Evolutionary conservation across 2,329 filamentous ascomycete species (phyloP), one percentile per base, ranked within the genome.

Genomic region (Monosporascus sp.): DNA sequence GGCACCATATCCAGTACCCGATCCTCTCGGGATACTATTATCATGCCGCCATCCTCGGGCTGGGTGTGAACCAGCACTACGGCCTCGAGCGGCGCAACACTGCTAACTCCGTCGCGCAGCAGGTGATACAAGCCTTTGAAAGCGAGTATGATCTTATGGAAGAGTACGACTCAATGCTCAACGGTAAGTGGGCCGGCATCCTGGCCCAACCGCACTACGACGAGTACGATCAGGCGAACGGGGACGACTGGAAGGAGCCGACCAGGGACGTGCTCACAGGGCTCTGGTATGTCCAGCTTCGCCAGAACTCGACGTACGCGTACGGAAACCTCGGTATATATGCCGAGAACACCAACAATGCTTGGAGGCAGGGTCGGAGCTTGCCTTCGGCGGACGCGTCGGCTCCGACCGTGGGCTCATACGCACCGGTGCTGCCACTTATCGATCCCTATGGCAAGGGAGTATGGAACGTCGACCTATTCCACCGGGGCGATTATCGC

Each of bases 1-100:
- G 83, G 63, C 75, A 87, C 58, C 76, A 83, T 53, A 73, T 86
- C 8, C 72, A 84, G 6, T 81, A 86, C 51, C 82, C 83, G 0
- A 75, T 81, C 47, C 76, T 79, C 37, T 81, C 82, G 3, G 81
- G 76, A 2, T 73, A 76, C n/a, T 78, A 79, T 37, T 78, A 79
- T 37, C 53, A 74, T 76, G 18, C 72, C 76, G 41, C 74, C 78
- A 31, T 74, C 73, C 50, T 72, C 78, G 14, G 73, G 68, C 1
- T 68, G 70, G 17, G 76, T 70, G 1, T 71, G 65, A 84, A 86
- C 56, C 74, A 77, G 25, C 68, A 81, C 5, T 82, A 81, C 52
- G 80, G 77, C 0, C 64, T 69, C 1, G 81, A 85, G 66, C 74
- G 81, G 50, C 74, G 82, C 17, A 84, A 78, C 58, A 75, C 74